Evolutionary conservation across 1,284 basidiomycete genomes (phyloP), one percentile per base, ranked within the genome.

Genomic region (Leucoagaricus sp.): DNA sequence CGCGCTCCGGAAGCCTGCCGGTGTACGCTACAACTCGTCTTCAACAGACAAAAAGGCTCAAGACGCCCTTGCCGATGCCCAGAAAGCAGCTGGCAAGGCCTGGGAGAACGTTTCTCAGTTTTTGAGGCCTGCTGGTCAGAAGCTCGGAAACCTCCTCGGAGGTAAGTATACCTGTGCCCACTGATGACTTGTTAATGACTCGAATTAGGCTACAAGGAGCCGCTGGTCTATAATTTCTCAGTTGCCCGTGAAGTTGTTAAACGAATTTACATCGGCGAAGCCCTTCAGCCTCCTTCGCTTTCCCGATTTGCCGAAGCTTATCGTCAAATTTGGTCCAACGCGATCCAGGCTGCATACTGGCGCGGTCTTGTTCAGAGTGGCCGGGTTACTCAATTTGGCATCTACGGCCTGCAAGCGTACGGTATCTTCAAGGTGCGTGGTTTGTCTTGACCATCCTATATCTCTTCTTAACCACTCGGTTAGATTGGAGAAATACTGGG

Each of bases 401-500:
- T 98, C 54, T 96, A 96, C 70, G 95, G 87, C 53, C 74, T 93
- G 29, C 96, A 98, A 75, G 91, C 91, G 41, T 93, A 94, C 68
- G 87, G 88, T 33, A 89, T 95, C 65, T 95, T 90, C 79, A 91
- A 90, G 78, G 88, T 87, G 59, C 46, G 81, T 34, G 8, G 2
- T 21, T 69, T 34, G 42, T 47, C 13, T 40, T 17, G 25, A 13
- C 44, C 46, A 31, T 31, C 26, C 15, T 50, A 26, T 10, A 50
- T 19, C 38, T 7, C n/a, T 52, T 41, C 21, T 17, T 23, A 72
- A 78, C 67, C 82, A 79, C 73, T 46, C 5, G 23, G 9, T 3
- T 72, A 92, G 85, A 84, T 97, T 77, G 94, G 94, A 57, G 94
- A 97, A 75, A 96, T 96, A 63, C 69, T 96, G 64, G 94, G 94